Percentiles rank a stretch among this genome's conserved stretches.
phyloP scores from a whole-genome alignment of 2,329 filamentous ascomycete species.

The Colletotrichum viniferum region DNA sequence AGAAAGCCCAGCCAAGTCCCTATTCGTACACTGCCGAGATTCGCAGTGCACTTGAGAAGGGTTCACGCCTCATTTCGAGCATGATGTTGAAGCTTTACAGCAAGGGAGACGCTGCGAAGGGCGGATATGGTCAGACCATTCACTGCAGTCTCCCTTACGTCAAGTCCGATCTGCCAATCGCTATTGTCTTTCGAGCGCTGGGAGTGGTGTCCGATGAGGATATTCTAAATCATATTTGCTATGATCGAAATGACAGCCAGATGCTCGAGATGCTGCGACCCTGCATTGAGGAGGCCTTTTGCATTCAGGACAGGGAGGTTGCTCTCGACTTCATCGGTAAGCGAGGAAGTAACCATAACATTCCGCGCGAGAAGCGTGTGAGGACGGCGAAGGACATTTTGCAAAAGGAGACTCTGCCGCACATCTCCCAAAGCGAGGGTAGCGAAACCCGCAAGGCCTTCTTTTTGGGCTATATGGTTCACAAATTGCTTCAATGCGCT shows the following conservation, averaged over 20 bases:
- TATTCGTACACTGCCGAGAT: conserved; percentile 96
- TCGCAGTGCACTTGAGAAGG: conserved; percentile 93
- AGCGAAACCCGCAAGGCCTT: conserved; percentile 97
- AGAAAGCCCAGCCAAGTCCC: conserved; percentile 91
- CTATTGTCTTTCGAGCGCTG: conserved; percentile 92
- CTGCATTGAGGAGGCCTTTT: conserved; percentile 95
- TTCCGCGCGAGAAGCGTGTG: conserved; percentile 78
- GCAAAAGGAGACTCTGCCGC: conserved; percentile 94
- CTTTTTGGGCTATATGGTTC: conserved; percentile 98
- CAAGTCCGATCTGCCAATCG: conserved; percentile 91
- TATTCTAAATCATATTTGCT: conserved; percentile 97
- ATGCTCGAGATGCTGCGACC: conserved; percentile 98
- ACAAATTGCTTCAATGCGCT: conserved; percentile 91
- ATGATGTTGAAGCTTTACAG: conserved; percentile 89
- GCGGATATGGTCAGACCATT: conserved; percentile 85
- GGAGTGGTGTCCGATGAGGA: conserved; percentile 98
- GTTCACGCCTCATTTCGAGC: conserved; percentile 91
- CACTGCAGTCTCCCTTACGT: conserved; percentile 92
- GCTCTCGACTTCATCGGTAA: conserved; percentile 96
- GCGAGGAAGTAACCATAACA: conserved; percentile 75
- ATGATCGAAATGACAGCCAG: conserved; percentile 91
- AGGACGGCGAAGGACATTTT: conserved; percentile 92
- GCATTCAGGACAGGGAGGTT: conserved; percentile 93
- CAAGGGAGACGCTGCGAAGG: conserved; percentile 80
- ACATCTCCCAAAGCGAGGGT: conserved; percentile 94